Conservation (phyloP, 1,284 basidiomycete species). For the Hypsizygus ulmarius region DNA sequence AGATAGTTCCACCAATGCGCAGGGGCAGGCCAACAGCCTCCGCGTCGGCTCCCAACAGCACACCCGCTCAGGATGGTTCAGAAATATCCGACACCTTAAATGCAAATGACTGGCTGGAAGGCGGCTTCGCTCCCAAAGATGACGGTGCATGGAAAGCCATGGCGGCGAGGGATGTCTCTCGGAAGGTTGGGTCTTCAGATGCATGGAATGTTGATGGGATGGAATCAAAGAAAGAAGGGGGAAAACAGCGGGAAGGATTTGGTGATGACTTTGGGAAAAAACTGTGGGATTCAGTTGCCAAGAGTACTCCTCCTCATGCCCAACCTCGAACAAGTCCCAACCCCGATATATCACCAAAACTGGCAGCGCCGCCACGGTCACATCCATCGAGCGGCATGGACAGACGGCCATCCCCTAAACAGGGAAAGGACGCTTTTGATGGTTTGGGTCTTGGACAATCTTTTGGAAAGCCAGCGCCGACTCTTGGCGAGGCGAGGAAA, state of each 20-base stretch:
- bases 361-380: slow-evolving; percentile 19
- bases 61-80: slow-evolving; percentile 34
- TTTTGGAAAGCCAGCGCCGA: slow-evolving; percentile 50
- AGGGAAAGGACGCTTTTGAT: slow-evolving; percentile 70
- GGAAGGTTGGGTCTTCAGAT: slow-evolving; percentile 32
- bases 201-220: slow-evolving; percentile 44
- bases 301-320: slow-evolving; percentile 19
- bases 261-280: slow-evolving; percentile 59
- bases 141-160: slow-evolving; percentile 53
- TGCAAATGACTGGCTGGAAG: slow-evolving; percentile 36
- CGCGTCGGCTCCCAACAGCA: slow-evolving; percentile 31
- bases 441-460: slow-evolving; percentile 57
- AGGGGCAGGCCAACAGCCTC: slow-evolving; percentile 57
- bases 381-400: slow-evolving; percentile 23
- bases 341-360: slow-evolving; percentile 6
- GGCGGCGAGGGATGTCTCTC: slow-evolving; percentile 26
- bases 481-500: slow-evolving; percentile 72
- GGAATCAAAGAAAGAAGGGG: slow-evolving; percentile 12
- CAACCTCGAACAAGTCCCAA: slow-evolving; percentile 8
- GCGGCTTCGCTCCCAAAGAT: slow-evolving; percentile 45
- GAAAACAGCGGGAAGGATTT: slow-evolving; percentile 33
- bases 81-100: slow-evolving; percentile 25
- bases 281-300: slow-evolving; percentile 47
- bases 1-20: slow-evolving; percentile 65
- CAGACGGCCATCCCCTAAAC: slow-evolving; percentile 19